These are phyloP conservation scores for Aspergillus cavernicola DNA, from an alignment of 495 filamentous ascomycete species.

Conservation along the genomic window DNA sequence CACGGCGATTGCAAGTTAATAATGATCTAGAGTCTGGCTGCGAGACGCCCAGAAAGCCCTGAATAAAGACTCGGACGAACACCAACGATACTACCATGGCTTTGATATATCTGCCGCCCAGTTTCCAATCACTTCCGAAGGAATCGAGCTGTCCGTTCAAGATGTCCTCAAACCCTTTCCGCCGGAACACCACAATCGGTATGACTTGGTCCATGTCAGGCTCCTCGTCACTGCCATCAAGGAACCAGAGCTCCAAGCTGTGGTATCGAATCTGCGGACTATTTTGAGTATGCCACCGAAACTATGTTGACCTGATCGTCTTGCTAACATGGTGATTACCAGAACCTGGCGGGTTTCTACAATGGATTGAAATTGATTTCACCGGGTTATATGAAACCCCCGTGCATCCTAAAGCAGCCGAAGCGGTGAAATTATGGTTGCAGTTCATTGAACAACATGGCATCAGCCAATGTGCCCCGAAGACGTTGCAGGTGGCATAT, in stretches of 20 bases:
- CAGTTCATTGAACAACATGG: neutral
- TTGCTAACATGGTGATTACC: neutral
- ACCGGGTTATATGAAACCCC: conserved; percentile 7
- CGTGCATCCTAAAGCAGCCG: neutral
- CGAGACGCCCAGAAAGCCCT: conserved; percentile 15
- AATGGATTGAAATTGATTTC: conserved; percentile 35
- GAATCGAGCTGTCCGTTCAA: conserved; percentile 25
- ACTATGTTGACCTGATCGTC: no score
- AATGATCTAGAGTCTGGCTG: conserved; percentile 28
- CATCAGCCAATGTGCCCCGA: neutral
- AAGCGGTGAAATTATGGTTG: neutral
- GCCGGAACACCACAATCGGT: conserved; percentile 21
- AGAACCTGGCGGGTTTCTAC: conserved; percentile 33
- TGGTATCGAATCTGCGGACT: conserved; percentile 22
- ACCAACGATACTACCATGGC: conserved; percentile 20
- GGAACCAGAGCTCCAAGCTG: conserved; percentile 16
- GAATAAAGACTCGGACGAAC: neutral
- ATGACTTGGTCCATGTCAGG: conserved; percentile 36
- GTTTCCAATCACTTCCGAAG: conserved; percentile 17
- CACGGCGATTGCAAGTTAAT: neutral
- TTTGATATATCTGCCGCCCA: conserved; percentile 36
- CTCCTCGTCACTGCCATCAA: conserved; percentile 27
- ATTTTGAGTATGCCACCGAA: conserved; percentile 39
- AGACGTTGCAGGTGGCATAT: neutral
- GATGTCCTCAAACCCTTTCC: conserved; percentile 30